Evolutionary conservation across 805 yeast species (phyloP).

Genomic region (Wickerhamiella lipophila): DNA sequence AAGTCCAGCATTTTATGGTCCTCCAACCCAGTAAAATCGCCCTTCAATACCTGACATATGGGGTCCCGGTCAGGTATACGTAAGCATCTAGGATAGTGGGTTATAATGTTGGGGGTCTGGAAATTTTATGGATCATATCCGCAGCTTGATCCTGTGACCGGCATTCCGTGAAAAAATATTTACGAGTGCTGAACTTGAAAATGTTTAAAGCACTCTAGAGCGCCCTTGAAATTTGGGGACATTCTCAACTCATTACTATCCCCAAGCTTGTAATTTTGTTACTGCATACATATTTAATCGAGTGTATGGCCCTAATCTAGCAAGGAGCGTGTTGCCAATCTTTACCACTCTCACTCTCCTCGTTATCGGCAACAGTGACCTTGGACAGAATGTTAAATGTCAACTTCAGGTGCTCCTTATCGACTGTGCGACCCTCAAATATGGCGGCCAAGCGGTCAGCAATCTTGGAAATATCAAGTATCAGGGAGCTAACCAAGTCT

Average conservation of each 20-base stretch:
- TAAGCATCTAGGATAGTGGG: no score
- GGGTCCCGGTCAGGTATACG: background rate
- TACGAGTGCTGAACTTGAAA: no score
- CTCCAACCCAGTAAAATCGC: background rate
- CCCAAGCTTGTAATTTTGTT: no score
- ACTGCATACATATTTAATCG: no score
- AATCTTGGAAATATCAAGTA: constrained; percentile 45
- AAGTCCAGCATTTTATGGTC: background rate
- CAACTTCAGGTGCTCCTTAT: background rate
- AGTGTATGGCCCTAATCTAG: no score
- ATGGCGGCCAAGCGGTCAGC: constrained; percentile 43
- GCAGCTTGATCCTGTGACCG: no score
- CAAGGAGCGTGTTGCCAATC: constrained; percentile 12
- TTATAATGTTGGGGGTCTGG: no score
- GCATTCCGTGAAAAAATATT: no score
- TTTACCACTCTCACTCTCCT: constrained; percentile 7
- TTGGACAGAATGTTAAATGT: background rate
- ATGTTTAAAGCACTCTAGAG: no score
- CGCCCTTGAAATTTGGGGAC: no score
- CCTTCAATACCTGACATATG: background rate
- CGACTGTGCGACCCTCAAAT: background rate
- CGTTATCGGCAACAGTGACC: constrained; percentile 8
- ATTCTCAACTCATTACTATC: no score
- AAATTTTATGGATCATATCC: no score
- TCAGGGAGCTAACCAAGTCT: constrained; percentile 47